Evolutionary conservation across 1,284 basidiomycete genomes (phyloP).

Genomic region (Pisolithus thermaeus): DNA sequence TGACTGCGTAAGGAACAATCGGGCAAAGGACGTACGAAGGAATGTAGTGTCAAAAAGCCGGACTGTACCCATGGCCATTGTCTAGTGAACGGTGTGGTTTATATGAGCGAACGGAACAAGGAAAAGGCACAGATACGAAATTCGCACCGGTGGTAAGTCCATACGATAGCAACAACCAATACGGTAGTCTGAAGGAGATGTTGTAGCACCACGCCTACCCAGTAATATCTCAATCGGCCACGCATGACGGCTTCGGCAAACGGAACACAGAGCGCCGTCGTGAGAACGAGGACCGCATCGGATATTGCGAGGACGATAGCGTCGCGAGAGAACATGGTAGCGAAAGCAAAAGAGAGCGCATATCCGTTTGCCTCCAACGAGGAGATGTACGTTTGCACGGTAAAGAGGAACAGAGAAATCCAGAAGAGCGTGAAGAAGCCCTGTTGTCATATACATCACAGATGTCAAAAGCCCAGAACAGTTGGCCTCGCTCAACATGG

Average conservation of each 20-base stretch:
- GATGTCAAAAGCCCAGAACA: neutral
- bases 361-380: conserved; percentile 75
- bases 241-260: conserved; percentile 74
- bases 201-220: conserved; percentile 70
- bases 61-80: conserved; percentile 99
- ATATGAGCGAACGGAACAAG: neutral
- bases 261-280: conserved; percentile 76
- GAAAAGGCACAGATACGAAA: neutral
- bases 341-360: conserved; percentile 78
- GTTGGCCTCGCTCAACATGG: neutral
- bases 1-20: neutral
- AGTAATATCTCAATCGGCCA: conserved; percentile 77
- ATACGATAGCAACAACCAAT: conserved; percentile 67
- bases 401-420: conserved; percentile 79
- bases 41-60: conserved; percentile 91
- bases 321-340: conserved; percentile 84
- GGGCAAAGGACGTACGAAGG: conserved; percentile 45
- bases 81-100: conserved; percentile 31
- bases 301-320: conserved; percentile 78
- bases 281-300: conserved; percentile 75
- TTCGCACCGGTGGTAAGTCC: conserved; percentile 73
- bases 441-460: conserved; percentile 28
- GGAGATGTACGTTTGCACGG: conserved; percentile 70
- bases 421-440: conserved; percentile 95
- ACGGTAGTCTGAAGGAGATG: conserved; percentile 72